phyloP scores from a whole-genome alignment of 176 grass and related monocot genomes.

The Triticum monococcum region DNA sequence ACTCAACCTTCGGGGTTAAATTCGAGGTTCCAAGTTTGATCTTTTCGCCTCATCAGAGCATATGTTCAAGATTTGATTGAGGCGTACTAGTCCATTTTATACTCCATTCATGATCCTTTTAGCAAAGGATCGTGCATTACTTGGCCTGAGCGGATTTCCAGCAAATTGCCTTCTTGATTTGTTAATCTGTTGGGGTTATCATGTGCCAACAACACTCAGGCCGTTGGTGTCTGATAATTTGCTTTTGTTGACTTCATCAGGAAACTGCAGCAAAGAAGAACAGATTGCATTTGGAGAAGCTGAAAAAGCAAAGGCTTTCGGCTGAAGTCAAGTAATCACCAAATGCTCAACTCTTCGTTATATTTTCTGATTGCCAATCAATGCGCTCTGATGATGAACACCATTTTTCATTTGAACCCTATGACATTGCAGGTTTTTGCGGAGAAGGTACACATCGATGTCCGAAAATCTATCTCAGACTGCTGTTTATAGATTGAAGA shows the following conservation, averaged over 20 bases:
- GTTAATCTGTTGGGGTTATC: background rate
- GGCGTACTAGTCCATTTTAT: background rate
- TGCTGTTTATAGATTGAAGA: conserved; percentile 42
- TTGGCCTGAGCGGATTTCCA: background rate
- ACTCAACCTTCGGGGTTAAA: background rate
- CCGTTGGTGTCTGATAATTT: conserved; percentile 21
- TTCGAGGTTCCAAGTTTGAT: background rate
- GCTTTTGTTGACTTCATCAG: conserved; percentile 30
- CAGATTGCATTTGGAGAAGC: conserved; percentile 37
- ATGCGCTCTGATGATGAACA: background rate
- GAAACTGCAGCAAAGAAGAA: conserved; percentile 61
- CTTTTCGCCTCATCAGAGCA: background rate
- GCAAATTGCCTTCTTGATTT: background rate
- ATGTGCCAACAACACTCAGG: background rate
- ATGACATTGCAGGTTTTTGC: conserved; percentile 49
- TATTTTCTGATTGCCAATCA: background rate
- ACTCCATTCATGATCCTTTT: background rate
- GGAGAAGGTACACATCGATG: conserved; percentile 41
- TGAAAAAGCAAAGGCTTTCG: conserved; percentile 46
- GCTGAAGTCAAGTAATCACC: conserved; percentile 66
- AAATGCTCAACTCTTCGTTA: background rate
- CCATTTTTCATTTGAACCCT: background rate
- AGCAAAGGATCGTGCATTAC: background rate
- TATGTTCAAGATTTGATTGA: background rate
- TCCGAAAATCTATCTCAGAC: conserved; percentile 42